These are phyloP conservation scores for Metarhizium guizhouense DNA, from an alignment of 2,329 filamentous ascomycete species.

Conservation along the genomic window DNA sequence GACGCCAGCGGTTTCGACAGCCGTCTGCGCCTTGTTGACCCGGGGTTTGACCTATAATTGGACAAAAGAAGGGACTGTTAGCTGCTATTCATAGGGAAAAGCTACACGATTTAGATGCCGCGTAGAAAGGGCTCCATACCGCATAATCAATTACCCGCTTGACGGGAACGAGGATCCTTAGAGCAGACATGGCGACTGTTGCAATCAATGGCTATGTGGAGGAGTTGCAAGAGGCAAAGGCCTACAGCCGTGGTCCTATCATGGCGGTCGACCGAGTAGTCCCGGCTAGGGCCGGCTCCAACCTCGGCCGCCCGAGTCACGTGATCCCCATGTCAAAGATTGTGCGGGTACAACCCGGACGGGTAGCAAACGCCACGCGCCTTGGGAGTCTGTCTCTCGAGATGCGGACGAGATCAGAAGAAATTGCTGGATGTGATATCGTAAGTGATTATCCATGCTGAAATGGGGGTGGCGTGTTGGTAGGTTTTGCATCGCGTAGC, in stretches of 20 bases:
- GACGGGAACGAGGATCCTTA: conserved; percentile 70
- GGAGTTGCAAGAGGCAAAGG: not conserved
- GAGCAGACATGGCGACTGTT: conserved; percentile 43
- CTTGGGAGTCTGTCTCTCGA: no score
- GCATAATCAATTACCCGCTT: conserved; percentile 86
- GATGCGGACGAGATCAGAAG: no score
- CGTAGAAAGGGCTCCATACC: conserved; percentile 35
- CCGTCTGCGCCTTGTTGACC: conserved; percentile 67
- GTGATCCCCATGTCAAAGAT: conserved; percentile 15
- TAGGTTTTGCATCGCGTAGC: no score
- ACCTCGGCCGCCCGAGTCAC: conserved; percentile 30
- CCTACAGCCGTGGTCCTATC: not conserved
- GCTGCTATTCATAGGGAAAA: not conserved
- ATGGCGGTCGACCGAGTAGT: conserved; percentile 9
- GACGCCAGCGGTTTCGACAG: conserved; percentile 82
- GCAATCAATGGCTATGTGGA: conserved; percentile 2
- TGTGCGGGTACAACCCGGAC: not conserved
- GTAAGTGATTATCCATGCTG: no score
- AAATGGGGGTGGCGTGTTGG: no score
- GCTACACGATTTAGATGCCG: not conserved
- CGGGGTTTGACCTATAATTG: conserved; percentile 54
- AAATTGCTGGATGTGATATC: no score
- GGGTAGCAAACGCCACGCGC: no score
- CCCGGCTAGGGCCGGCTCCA: conserved; percentile 36
- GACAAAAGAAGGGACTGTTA: not conserved